phyloP scores from a whole-genome alignment of 129 eudicot genomes.

The Apium graveolens region DNA sequence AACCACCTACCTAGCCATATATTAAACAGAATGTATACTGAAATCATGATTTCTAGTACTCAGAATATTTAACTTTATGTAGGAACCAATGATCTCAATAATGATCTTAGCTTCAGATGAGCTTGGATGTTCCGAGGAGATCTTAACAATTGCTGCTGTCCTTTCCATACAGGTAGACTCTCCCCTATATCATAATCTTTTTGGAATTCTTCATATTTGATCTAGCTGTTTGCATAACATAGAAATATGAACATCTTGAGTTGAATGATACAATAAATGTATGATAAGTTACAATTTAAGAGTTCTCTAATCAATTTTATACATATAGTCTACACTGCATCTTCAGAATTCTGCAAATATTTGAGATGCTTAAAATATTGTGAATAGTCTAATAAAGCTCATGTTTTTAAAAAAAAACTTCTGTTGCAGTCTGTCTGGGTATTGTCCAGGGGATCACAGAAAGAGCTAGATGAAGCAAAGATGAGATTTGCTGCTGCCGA shows the following conservation, averaged over 20 bases:
- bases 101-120: conserved; percentile 79
- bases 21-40: neutral
- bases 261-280: neutral
- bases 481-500: conserved; percentile 94
- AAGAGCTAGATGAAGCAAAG: conserved; percentile 89
- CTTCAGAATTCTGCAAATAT: neutral
- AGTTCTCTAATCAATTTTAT: neutral
- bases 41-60: neutral
- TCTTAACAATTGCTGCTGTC: conserved; percentile 71
- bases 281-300: neutral
- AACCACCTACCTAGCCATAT: neutral
- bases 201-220: neutral
- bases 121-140: conserved; percentile 88
- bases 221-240: neutral
- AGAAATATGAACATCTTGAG: neutral
- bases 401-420: neutral
- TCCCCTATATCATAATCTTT: neutral
- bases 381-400: neutral
- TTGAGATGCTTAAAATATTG: neutral
- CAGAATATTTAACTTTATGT: conserved; percentile 4
- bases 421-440: conserved; percentile 84
- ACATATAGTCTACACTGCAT: neutral
- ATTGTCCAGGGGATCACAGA: conserved; percentile 63
- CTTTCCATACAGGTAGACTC: conserved; percentile 72
- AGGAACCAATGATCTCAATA: conserved; percentile 94